Conservation (phyloP, 2,329 filamentous ascomycete species). For the Aspergillus floridensis region DNA sequence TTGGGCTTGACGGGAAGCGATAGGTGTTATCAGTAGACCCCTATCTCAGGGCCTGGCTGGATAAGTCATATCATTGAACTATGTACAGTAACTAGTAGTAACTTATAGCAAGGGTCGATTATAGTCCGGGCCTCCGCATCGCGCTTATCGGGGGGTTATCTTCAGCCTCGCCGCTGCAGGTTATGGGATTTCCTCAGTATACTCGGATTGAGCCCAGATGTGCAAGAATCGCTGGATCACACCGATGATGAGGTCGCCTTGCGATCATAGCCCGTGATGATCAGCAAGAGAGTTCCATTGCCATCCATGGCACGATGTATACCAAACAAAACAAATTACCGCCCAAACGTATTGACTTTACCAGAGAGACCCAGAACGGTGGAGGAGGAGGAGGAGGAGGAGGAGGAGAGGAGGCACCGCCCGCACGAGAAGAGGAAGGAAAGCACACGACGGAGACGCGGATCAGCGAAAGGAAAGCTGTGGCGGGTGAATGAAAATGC, state of each 20-base stretch:
- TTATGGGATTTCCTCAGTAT: neutral
- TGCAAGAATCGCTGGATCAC: neutral
- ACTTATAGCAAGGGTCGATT: neutral
- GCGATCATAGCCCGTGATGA: neutral
- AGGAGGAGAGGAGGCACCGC: no score
- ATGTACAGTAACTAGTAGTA: neutral
- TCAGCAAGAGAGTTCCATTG: neutral
- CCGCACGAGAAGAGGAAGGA: neutral
- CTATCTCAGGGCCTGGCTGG: neutral
- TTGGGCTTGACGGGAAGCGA: neutral
- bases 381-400: no score
- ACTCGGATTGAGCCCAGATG: neutral
- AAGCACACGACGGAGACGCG: neutral
- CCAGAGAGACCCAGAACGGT: no score
- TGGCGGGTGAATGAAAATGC: neutral
- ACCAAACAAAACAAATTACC: no score
- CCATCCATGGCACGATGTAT: no score
- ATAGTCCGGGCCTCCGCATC: neutral
- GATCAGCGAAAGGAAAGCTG: no score
- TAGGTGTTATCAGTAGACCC: neutral
- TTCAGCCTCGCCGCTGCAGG: neutral
- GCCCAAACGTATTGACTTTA: neutral
- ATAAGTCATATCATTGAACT: neutral
- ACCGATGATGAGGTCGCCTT: neutral
- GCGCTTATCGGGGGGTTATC: neutral